Evolutionary conservation across 164 flowering plant species (phyloP), one percentile per base, ranked within the genome.

Genomic region (Liriodendron chinense): DNA sequence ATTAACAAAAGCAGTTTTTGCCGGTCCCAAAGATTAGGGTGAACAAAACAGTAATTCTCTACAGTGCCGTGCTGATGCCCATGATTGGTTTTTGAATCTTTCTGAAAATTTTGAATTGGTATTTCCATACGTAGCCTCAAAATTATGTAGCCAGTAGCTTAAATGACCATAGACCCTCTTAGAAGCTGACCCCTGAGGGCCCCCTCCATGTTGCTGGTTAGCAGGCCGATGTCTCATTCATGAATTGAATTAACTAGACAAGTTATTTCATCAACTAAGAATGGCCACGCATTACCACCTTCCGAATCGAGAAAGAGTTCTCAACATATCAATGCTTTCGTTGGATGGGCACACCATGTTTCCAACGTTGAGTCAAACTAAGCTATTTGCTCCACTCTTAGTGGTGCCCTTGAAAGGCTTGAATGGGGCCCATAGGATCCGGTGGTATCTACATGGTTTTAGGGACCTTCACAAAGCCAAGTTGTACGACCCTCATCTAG

Each of bases 141-240:
- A 34, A 34, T 34, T 34, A 34, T 34, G 43, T 7, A 34, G 43
- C 43, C 43, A 34, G 47, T 71, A 64, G 74, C 74, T 47, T 71
- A 71, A 57, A 71, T 43, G 65, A 26, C 74, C 64, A 47, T 53
- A 12, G 74, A 53, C 74, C 74, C 65, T 71, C 74, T 53, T 23
- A 50, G 65, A 71, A 71, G 74, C 74, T 71, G 21, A 65, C 47
- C 63, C 16, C 56, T 63, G 74, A 71, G 74, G 64, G 65, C 47
- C 16, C 21, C 74, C 70, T 71, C 64, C 47, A 71, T 8, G 26
- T 71, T 22, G 49, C 70, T 68, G 25, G 20, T 68, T 68, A 68
- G 70, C 70, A 68, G 47, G 70, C 47, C 25, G 74, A 71, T 63
- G 74, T 71, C 74, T 71, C 7, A 64, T 71, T 71, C 74, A 56